Conservation (phyloP, 805 yeast species). For the Wickerhamomyces ciferrii region DNA sequence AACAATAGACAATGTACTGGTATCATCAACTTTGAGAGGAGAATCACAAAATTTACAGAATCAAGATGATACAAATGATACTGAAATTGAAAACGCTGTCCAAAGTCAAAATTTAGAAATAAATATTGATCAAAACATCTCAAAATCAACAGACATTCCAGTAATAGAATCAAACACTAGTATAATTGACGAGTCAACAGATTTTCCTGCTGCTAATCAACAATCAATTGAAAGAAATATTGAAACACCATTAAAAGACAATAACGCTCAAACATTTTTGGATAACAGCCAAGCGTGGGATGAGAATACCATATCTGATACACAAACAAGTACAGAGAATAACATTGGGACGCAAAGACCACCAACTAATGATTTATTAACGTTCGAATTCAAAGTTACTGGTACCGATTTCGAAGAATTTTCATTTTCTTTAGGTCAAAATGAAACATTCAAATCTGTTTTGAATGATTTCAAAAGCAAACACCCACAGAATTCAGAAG, state of each 20-base stretch:
- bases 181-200: not conserved
- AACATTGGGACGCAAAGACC: not conserved
- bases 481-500: too few relatives aligned
- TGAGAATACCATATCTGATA: not conserved
- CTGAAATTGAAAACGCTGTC: too few relatives aligned
- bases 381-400: not conserved
- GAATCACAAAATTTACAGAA: too few relatives aligned
- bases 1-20: too few relatives aligned
- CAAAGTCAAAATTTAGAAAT: too few relatives aligned
- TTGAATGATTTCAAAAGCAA: not conserved
- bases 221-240: not conserved
- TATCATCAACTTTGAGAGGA: too few relatives aligned
- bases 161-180: not conserved
- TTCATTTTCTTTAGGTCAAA: constrained; percentile 14
- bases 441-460: not conserved
- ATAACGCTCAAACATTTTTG: not conserved
- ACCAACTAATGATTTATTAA: not conserved
- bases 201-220: not conserved
- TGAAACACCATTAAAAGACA: not conserved
- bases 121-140: too few relatives aligned
- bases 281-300: not conserved
- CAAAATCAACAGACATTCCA: not conserved
- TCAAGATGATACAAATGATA: too few relatives aligned
- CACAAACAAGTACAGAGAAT: not conserved
- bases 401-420: constrained; percentile 19